Conservation (phyloP, 2,329 filamentous ascomycete species). For the Tolypocladium cylindrosporum region DNA sequence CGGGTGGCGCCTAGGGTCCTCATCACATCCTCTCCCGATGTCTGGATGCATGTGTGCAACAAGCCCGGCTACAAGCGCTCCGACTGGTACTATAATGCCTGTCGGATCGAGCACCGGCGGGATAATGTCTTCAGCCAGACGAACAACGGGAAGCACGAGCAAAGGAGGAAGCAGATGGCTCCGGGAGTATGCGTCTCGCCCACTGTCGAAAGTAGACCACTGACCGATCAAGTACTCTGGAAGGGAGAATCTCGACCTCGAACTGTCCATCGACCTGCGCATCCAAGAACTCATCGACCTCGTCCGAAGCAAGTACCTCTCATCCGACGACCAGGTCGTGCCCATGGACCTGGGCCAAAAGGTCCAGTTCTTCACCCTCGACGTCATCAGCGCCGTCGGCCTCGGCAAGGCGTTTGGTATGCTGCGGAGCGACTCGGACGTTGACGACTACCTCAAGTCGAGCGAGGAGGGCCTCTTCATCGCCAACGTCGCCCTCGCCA, state of each 20-base stretch:
- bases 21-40: conserved; percentile 36
- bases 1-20: conserved; percentile 34
- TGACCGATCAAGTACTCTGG: conserved; percentile 36
- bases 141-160: conserved; percentile 35
- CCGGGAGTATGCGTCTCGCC: conserved; percentile 29
- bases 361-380: conserved; percentile 40
- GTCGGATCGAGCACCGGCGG: conserved; percentile 35
- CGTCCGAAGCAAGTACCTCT: conserved; percentile 33
- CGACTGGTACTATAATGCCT: conserved; percentile 33
- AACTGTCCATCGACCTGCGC: conserved; percentile 36
- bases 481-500: conserved; percentile 14
- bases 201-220: background rate
- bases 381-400: conserved; percentile 40
- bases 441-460: conserved; percentile 27
- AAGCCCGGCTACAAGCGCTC: conserved; percentile 29
- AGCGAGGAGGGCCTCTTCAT: conserved; percentile 21
- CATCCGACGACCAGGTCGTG: conserved; percentile 12
- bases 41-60: conserved; percentile 32
- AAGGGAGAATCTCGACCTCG: conserved; percentile 40
- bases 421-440: conserved; percentile 32
- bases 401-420: conserved; percentile 41
- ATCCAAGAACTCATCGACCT: conserved; percentile 34
- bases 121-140: conserved; percentile 44
- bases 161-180: conserved; percentile 36
- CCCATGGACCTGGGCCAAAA: conserved; percentile 36